These are phyloP conservation scores for Cladophialophora exuberans DNA, from an alignment of 2,329 filamentous ascomycete genomes.

Conservation along the genomic window DNA sequence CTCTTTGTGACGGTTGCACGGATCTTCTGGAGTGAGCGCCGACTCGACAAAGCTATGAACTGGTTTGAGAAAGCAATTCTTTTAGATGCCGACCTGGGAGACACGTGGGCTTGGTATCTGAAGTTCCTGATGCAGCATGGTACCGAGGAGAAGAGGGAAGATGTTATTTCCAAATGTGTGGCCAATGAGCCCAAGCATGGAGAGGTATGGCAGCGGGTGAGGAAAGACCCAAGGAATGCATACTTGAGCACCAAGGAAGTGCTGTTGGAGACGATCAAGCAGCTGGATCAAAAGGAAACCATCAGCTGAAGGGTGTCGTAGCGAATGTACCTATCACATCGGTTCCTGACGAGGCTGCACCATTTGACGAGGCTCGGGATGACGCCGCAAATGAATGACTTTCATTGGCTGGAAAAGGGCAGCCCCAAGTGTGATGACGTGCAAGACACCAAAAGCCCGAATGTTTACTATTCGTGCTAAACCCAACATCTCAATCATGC, in stretches of 20 bases:
- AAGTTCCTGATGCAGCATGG: constrained; percentile 92
- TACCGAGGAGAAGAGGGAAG: constrained; percentile 86
- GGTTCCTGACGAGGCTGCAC: not conserved
- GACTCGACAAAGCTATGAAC: constrained; percentile 88
- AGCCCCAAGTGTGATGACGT: no score
- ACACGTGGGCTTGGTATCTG: constrained; percentile 98
- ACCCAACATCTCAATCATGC: not conserved
- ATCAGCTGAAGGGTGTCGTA: not conserved
- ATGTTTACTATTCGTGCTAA: no score
- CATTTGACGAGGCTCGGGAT: not conserved
- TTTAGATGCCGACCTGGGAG: constrained; percentile 81
- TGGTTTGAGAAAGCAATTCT: constrained; percentile 98
- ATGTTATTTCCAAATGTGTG: constrained; percentile 80
- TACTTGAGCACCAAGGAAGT: constrained; percentile 77
- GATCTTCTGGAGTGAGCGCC: constrained; percentile 93
- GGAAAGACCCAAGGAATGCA: constrained; percentile 84
- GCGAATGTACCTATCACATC: not conserved
- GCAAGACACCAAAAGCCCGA: no score
- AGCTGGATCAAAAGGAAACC: constrained; percentile 44
- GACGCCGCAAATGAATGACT: not conserved
- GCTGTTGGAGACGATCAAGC: constrained; percentile 73
- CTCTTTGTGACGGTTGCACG: constrained; percentile 90
- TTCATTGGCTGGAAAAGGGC: no score
- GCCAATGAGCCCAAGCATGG: constrained; percentile 88
- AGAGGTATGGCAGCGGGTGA: constrained; percentile 84